Base-by-base conservation (phyloP, 1,284 basidiomycete genomes). In the Tilletia caries region DNA sequence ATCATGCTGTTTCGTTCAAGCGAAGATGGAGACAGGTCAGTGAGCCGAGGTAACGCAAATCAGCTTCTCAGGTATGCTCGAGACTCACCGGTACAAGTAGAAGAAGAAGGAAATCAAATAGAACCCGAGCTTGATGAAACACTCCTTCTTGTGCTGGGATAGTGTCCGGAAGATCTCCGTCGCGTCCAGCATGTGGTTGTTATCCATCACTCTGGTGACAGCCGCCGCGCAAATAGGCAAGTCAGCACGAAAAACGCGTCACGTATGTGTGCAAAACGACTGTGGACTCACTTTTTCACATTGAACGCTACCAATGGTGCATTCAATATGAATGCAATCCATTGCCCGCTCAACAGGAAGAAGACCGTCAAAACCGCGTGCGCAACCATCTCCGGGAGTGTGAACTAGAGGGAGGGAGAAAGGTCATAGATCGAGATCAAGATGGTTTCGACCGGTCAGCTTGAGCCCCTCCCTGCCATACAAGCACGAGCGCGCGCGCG, bases 141-240 rank as follows among this genome's bases (percentile, higher is more conserved):
- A 79, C 46, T 75, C 95, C 84, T 95, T 97, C 87, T 99, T 99
- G 86, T 98, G 96, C 50, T 88, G 89, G 20, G 91, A 89, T 62
- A 98, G 86, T 73, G 95, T 95, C 76, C 96, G 89, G 88, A 99
- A 98, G 79, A 98, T 98, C 85, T 98, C 96, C 37, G 96, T 98
- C 67, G 95, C 95, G 84, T 99, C 95, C 83, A 97, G 95, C 92
- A 97, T 95, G 86, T 98, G 95, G 81, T 91, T 91, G 82, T 94
- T 94, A 84, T 90, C 90, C 81, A 92, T 88, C 82, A 98, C 93
- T 86, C 94, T 98, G 83, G 10, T 32, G 54, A 20, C 2, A 18
- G 50, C 27, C 91, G 83, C 81, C 92, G 32, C 13, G 27, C 29
- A 8, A 27, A 32, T 18, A 37, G 27, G 20, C 20, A 15, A n/a